Conservation (phyloP, 2,329 filamentous ascomycete genomes). For the Phoma herbarum region DNA sequence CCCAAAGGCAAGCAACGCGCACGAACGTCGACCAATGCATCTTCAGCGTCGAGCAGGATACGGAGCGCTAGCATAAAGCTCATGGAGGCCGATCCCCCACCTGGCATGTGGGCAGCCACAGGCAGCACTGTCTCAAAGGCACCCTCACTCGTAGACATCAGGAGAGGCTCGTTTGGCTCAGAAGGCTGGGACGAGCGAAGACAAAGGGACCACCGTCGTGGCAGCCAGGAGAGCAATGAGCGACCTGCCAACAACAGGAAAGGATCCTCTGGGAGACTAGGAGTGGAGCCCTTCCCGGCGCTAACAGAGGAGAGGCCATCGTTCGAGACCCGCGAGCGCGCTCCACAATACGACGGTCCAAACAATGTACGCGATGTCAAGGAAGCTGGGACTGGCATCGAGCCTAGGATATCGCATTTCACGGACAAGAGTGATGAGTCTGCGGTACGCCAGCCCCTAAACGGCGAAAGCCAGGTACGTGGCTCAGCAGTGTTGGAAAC, state of each 20-base stretch:
- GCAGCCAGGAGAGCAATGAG: conserved; percentile 36
- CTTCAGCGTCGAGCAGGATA: conserved; percentile 42
- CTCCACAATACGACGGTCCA: conserved; percentile 8
- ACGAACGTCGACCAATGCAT: conserved; percentile 46
- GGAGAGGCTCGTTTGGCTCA: conserved; percentile 48
- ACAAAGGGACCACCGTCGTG: conserved; percentile 35
- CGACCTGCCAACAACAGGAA: conserved; percentile 21
- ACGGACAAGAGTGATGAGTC: conserved; percentile 28
- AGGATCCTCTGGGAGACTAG: conserved; percentile 28
- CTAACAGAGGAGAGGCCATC: conserved; percentile 40
- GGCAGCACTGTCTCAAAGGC: conserved; percentile 53
- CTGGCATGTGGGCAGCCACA: conserved; percentile 57
- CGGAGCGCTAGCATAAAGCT: conserved; percentile 49
- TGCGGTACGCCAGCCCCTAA: conserved; percentile 24
- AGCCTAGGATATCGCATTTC: conserved; percentile 30
- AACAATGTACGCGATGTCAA: conserved; percentile 23
- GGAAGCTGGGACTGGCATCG: conserved; percentile 11
- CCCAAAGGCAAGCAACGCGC: conserved; percentile 28
- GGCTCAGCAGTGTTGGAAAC: conserved; percentile 10
- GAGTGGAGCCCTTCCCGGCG: conserved; percentile 41
- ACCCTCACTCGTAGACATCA: conserved; percentile 55
- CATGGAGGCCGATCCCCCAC: conserved; percentile 51
- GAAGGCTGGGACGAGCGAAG: conserved; percentile 47
- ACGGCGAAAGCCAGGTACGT: conserved; percentile 32
- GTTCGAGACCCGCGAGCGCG: conserved; percentile 15